Percentiles rank a stretch among this genome's conserved stretches.
Evolutionary conservation across 169 alveolate genomes (phyloP).

Genomic region (Cryptosporidium andersoni): DNA sequence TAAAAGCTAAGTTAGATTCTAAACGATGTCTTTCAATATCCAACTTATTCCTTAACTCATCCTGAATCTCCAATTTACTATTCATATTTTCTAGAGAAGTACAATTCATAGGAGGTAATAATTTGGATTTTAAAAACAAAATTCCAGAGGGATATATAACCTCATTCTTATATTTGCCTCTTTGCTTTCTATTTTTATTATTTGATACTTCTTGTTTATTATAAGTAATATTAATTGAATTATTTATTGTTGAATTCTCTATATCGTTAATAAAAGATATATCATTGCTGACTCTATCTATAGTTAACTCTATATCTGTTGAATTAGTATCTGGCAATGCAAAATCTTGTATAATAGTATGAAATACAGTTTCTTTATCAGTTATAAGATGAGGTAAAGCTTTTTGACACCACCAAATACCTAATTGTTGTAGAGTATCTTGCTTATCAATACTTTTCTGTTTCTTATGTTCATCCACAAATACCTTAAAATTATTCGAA

Average conservation of each 20-base stretch:
- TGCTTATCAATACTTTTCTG: constrained; percentile 15
- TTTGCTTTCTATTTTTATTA: neutral
- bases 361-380: constrained; percentile 60
- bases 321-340: neutral
- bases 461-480: constrained; percentile 12
- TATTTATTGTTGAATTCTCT: neutral
- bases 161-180: neutral
- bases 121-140: constrained; percentile 33
- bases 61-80: neutral
- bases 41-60: constrained; percentile 34
- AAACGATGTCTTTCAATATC: constrained; percentile 49
- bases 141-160: constrained; percentile 15
- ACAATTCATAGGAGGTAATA: constrained; percentile 34
- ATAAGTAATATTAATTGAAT: neutral
- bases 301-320: neutral
- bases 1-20: constrained; percentile 54
- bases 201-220: neutral
- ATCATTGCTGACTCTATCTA: neutral
- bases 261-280: neutral
- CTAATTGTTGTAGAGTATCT: constrained; percentile 16
- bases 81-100: constrained; percentile 10
- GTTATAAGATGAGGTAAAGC: constrained; percentile 67
- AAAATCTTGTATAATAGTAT: constrained; percentile 38
- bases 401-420: constrained; percentile 70
- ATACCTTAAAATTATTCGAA: neutral